These are phyloP conservation scores for Erodium trifolium DNA, from an alignment of 441 rosid genomes.

Conservation along the genomic window DNA sequence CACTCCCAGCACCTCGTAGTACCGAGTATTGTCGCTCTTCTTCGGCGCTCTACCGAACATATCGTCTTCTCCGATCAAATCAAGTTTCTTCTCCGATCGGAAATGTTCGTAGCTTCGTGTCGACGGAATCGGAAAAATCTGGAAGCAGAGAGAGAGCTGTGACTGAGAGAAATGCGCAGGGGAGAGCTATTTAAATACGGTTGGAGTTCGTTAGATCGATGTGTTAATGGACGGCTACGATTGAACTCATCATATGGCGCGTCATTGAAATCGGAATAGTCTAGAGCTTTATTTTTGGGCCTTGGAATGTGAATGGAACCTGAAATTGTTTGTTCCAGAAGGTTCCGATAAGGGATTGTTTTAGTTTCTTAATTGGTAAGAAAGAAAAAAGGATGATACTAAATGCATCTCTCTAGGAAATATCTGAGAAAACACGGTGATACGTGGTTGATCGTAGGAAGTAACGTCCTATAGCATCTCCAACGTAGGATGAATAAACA, in stretches of 20 bases:
- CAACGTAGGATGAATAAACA: too few relatives aligned
- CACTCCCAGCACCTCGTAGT: conserved; percentile 23
- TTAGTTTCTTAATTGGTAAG: background rate
- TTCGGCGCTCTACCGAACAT: conserved; percentile 27
- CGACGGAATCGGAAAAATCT: background rate
- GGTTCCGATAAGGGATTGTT: background rate
- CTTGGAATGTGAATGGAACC: background rate
- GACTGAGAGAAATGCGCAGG: background rate
- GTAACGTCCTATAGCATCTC: too few relatives aligned
- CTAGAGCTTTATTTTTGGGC: background rate
- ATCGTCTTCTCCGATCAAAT: background rate
- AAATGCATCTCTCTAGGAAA: too few relatives aligned
- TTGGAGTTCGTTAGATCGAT: background rate
- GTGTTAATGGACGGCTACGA: conserved; percentile 5
- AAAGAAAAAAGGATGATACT: too few relatives aligned
- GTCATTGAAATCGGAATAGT: background rate
- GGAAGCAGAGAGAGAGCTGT: background rate
- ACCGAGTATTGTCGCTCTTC: conserved; percentile 27
- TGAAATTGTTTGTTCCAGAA: background rate
- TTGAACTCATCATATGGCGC: background rate
- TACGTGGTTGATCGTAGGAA: too few relatives aligned
- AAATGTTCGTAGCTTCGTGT: background rate
- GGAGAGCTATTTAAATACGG: background rate
- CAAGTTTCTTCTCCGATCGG: too few relatives aligned
- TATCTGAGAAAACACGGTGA: too few relatives aligned